Conservation (phyloP, 2,329 filamentous ascomycete genomes). For the Penicillium sp. region DNA sequence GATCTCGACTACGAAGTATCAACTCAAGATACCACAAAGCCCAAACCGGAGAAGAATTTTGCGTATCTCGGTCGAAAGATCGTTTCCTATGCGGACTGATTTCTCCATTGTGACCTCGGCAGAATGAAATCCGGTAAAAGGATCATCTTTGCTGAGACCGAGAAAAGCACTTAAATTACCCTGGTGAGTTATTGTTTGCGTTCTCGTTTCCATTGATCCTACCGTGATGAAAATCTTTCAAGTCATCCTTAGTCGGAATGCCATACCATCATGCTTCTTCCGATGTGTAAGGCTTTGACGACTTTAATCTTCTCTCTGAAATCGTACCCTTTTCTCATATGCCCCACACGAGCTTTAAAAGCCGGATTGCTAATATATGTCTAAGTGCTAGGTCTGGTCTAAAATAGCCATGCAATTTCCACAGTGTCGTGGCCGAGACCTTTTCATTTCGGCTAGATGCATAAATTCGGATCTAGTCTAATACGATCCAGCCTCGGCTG, state of each 20-base stretch:
- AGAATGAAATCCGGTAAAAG: background rate
- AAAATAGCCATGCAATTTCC: background rate
- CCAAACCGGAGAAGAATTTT: background rate
- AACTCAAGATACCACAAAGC: background rate
- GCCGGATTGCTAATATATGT: background rate
- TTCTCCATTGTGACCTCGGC: background rate
- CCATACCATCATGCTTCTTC: slow-evolving; percentile 36
- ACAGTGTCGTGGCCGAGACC: background rate
- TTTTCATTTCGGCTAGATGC: background rate
- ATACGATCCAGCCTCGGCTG: background rate
- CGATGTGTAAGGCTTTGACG: slow-evolving; percentile 43
- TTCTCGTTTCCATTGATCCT: background rate
- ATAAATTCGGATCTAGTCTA: background rate
- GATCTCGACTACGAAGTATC: slow-evolving; percentile 48
- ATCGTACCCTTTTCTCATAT: background rate
- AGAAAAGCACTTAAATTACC: background rate
- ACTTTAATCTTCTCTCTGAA: slow-evolving; percentile 50
- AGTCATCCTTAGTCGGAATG: slow-evolving; percentile 95
- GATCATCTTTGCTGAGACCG: background rate
- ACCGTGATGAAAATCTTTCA: slow-evolving; percentile 77
- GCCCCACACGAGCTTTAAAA: background rate
- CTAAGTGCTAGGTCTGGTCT: background rate
- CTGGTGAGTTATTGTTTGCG: slow-evolving; percentile 9
- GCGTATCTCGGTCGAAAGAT: slow-evolving; percentile 31
- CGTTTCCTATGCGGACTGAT: slow-evolving; percentile 39